Evolutionary conservation across 176 grass and related monocot species (phyloP).

Genomic region (Phyllostachys edulis): DNA sequence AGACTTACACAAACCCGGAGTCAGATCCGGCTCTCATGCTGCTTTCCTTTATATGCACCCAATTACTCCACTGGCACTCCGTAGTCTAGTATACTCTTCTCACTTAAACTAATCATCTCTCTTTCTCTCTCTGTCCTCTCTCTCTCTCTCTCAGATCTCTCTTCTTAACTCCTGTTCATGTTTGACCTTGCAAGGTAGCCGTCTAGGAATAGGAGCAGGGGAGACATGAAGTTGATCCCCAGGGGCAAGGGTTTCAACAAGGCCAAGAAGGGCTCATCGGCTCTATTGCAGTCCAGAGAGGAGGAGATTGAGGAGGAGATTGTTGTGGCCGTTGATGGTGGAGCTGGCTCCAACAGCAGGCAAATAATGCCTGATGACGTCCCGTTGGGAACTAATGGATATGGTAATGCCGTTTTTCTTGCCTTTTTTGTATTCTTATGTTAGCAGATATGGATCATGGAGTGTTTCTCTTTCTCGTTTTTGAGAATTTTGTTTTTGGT

Average conservation of each 20-base stretch:
- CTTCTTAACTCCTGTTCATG: constrained; percentile 4
- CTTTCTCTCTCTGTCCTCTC: background rate
- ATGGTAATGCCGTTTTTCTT: background rate
- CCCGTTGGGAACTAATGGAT: background rate
- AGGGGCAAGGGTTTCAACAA: constrained; percentile 22
- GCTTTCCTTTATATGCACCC: constrained; percentile 10
- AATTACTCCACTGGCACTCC: background rate
- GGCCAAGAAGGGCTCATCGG: constrained; percentile 20
- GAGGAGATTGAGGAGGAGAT: constrained; percentile 11
- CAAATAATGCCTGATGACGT: constrained; percentile 20
- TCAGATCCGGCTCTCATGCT: constrained; percentile 32
- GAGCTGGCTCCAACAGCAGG: constrained; percentile 27
- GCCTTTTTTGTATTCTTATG: background rate
- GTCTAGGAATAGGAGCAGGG: background rate
- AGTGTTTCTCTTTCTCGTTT: background rate
- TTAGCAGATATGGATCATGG: background rate
- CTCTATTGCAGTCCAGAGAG: background rate
- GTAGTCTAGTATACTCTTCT: background rate
- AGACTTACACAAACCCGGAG: constrained; percentile 1
- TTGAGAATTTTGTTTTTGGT: background rate
- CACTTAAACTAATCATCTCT: constrained; percentile 9
- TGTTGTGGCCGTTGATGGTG: background rate
- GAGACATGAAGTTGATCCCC: constrained; percentile 29
- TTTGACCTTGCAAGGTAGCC: constrained; percentile 20
- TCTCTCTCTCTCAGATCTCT: background rate